Evolutionary conservation across 257 asterid species (phyloP).

Genomic region (Ophiorrhiza pumila): DNA sequence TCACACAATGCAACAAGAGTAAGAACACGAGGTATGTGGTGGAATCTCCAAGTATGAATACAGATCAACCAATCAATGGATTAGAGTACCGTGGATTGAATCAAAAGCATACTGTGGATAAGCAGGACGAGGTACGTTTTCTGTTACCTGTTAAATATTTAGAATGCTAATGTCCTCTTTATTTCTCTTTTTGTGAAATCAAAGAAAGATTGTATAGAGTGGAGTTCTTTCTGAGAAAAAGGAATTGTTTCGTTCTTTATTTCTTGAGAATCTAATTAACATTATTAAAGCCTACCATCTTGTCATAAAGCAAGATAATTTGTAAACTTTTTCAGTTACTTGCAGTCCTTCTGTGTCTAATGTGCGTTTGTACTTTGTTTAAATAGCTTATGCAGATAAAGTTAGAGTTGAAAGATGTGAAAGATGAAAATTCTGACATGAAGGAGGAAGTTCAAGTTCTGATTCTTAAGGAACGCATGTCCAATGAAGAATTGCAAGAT

Average conservation of each 20-base stretch:
- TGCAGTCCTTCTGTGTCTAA: not conserved
- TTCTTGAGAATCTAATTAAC: too few relatives aligned
- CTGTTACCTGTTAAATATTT: not conserved
- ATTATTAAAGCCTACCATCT: too few relatives aligned
- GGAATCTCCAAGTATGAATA: not conserved
- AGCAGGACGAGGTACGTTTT: slow-evolving; percentile 3
- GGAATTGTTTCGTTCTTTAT: too few relatives aligned
- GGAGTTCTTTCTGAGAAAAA: too few relatives aligned
- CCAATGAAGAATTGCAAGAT: not conserved
- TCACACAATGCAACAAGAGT: not conserved
- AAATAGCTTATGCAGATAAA: slow-evolving; percentile 11
- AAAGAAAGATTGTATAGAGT: not conserved
- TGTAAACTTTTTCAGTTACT: not conserved
- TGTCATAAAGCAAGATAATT: too few relatives aligned
- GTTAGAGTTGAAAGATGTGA: not conserved
- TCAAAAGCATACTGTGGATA: not conserved
- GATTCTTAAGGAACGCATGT: not conserved
- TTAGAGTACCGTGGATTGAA: not conserved
- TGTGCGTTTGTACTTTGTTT: not conserved
- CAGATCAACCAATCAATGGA: not conserved
- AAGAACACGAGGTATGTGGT: not conserved
- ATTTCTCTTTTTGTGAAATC: not conserved
- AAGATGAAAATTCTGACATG: slow-evolving; percentile 1
- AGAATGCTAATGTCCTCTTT: not conserved
- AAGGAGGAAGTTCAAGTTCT: slow-evolving; percentile 6